Base-by-base conservation (phyloP, 805 yeast genomes). In the Metschnikowia gelsemii region DNA sequence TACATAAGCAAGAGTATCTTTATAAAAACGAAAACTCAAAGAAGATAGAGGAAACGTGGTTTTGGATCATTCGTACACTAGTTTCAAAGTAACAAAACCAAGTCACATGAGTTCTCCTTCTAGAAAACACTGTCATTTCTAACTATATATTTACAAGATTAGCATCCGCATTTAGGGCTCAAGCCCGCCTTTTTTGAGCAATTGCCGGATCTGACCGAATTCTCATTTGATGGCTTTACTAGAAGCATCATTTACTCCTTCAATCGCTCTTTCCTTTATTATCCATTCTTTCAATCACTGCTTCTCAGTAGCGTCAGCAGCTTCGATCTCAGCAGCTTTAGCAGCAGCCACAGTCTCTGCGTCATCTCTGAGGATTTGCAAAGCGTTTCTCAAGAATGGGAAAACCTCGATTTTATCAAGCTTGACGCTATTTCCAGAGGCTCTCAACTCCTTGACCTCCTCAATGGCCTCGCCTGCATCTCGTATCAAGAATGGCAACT, bases 371-470 rank as follows among this genome's bases (percentile, higher is more conserved):
- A 54, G 50, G 17, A 53, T 50, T 11, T 46, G 38, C 20, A 68
- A 54, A 5, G 70, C 71, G 9, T 54, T 57, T 33, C 55, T 53
- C 53, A 70, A 58, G 52, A 66, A 70, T 25, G 66, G 64, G 49
- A 70, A 57, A 17, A 66, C 66, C 5, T 68, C 69, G 41, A 66
- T 66, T 58, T 70, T 70, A 46, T 66, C 62, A 42, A 70, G 58
- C 39, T 42, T 45, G 1, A 51, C 50, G 49, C 56, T 38, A 26
- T 45, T 37, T 16, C 69, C 69, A 6, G 62, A 50, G 20, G 63
- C 68, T 58, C 88, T 72, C 52, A 81, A 64, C 42, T 71, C 73
- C 41, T 52, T 39, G 12, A 84, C 70, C 40, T 72, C 73, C 5
- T 62, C 68, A 28, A 76, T 65, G 20, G 79, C 79, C 23, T 66